phyloP scores from a whole-genome alignment of 169 alveolate species.

The Babesia bovis region DNA sequence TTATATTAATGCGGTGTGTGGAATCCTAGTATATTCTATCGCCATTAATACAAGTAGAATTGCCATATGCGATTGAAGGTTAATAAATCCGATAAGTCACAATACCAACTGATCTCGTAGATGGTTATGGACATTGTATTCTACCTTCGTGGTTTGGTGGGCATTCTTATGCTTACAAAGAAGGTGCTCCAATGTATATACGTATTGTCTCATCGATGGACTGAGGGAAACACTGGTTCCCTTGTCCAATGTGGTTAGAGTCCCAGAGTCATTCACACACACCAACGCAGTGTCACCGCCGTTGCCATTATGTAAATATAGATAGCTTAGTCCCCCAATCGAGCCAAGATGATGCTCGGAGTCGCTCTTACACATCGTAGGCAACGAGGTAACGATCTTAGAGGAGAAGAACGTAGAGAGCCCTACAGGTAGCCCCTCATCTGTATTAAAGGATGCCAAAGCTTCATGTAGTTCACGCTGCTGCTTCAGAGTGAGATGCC shows the following conservation, averaged over 20 bases:
- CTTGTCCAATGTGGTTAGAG: constrained; percentile 17
- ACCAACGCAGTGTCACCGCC: constrained; percentile 4
- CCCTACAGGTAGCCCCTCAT: not conserved
- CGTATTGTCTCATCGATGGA: constrained; percentile 6
- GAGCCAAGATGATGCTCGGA: constrained; percentile 19
- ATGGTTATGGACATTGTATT: too few relatives aligned
- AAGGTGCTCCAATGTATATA: not conserved
- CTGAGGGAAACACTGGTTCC: not conserved
- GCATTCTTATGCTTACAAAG: not conserved
- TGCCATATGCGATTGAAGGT: not conserved
- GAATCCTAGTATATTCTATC: not conserved
- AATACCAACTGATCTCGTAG: not conserved
- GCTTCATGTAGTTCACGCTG: constrained; percentile 48
- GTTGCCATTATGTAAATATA: not conserved
- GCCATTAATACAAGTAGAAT: not conserved
- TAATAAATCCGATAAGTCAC: not conserved
- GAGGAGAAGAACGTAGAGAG: constrained; percentile 16
- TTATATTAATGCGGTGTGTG: not conserved
- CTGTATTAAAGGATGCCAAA: not conserved
- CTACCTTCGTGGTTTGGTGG: too few relatives aligned
- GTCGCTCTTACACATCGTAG: constrained; percentile 36
- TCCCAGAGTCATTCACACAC: constrained; percentile 24
- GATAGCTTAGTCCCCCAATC: constrained; percentile 35
- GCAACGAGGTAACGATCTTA: constrained; percentile 40
- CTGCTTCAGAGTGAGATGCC: constrained; percentile 23